phyloP scores from a whole-genome alignment of 1,284 basidiomycete genomes.

The Cerrena zonata region DNA sequence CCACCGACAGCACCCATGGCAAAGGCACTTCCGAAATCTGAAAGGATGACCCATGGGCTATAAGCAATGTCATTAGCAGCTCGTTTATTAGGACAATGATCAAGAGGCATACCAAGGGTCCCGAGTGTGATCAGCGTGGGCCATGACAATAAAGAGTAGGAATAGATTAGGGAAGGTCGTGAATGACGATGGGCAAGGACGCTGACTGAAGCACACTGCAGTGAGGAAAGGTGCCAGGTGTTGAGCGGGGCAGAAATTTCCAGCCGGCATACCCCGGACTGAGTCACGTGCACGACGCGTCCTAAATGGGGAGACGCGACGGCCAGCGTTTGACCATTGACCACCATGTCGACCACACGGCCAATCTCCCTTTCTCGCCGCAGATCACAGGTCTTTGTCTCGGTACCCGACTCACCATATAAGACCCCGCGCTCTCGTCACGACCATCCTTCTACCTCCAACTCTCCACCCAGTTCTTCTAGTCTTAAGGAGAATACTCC shows the following conservation, averaged over 20 bases:
- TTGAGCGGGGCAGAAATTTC: constrained; percentile 11
- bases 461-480: constrained; percentile 19
- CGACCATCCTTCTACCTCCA: constrained; percentile 9
- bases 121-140: constrained; percentile 86
- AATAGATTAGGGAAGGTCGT: constrained; percentile 14
- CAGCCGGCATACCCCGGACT: constrained; percentile 11
- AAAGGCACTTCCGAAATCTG: constrained; percentile 96
- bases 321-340: constrained; percentile 21
- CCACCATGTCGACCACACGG: constrained; percentile 14
- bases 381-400: constrained; percentile 49
- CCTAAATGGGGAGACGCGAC: constrained; percentile 26
- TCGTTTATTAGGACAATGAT: neutral
- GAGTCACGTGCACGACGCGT: constrained; percentile 24
- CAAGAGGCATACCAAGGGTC: constrained; percentile 71
- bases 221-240: constrained; percentile 3
- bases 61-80: constrained; percentile 10
- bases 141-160: constrained; percentile 39
- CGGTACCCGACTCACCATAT: constrained; percentile 48
- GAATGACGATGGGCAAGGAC: neutral
- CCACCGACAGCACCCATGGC: constrained; percentile 94
- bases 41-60: constrained; percentile 97
- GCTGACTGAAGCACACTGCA: constrained; percentile 6
- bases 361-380: constrained; percentile 20
- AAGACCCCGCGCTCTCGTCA: constrained; percentile 18
- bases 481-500: constrained; percentile 54